phyloP scores from a whole-genome alignment of 164 flowering plant genomes.

The Piper longum region DNA sequence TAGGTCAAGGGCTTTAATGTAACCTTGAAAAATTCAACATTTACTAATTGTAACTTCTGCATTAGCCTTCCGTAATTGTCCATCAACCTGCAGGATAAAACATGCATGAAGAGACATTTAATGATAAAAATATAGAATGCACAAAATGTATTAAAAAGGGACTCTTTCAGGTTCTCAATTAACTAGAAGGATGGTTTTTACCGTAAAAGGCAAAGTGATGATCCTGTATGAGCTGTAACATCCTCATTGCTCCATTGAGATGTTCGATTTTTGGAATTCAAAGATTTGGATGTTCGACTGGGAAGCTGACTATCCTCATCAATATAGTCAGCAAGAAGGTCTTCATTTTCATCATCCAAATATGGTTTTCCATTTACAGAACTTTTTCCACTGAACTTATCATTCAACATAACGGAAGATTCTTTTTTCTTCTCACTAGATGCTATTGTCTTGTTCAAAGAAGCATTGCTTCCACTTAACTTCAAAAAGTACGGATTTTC shows the following conservation, averaged over 20 bases:
- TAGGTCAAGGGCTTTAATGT: not conserved
- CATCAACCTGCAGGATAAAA: constrained; percentile 43
- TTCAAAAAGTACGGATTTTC: constrained; percentile 68
- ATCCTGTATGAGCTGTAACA: constrained; percentile 66
- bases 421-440: constrained; percentile 25
- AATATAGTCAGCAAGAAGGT: constrained; percentile 94
- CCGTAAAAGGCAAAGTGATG: constrained; percentile 88
- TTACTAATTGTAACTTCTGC: constrained; percentile 83
- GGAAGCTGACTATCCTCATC: constrained; percentile 99
- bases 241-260: constrained; percentile 43
- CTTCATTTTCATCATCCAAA: constrained; percentile 92
- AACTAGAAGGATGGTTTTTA: constrained; percentile 10
- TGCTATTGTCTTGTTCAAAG: constrained; percentile 24
- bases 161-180: not conserved
- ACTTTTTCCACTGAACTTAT: constrained; percentile 20
- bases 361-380: constrained; percentile 31
- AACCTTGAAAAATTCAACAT: constrained; percentile 88
- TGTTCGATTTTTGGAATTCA: constrained; percentile 27
- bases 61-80: constrained; percentile 98
- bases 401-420: constrained; percentile 16
- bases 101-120: not conserved
- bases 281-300: constrained; percentile 63
- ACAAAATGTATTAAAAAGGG: not conserved
- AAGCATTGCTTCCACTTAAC: constrained; percentile 29
- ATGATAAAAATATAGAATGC: not conserved